Evolutionary conservation across 2,329 filamentous ascomycete species (phyloP), one percentile per base, ranked within the genome.

Genomic region (Magnaporthales sp.): DNA sequence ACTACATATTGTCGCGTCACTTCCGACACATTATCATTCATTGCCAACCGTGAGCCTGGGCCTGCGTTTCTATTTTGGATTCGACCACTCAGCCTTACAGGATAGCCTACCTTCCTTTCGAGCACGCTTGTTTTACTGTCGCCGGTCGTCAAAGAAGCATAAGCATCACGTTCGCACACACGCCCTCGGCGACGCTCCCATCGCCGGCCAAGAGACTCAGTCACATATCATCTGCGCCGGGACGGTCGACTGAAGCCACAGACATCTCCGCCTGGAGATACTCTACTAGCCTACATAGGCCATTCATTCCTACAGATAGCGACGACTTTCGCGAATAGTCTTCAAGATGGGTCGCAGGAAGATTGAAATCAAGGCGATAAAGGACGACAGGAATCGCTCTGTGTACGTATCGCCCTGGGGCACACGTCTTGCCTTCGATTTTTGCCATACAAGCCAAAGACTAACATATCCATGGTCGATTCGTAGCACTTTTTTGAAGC

Each of bases 361-460:
- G 88, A 99, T 99, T 77, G 95, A 98, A 83, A 98, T 99, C 84
- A 97, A 97, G 82, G 92, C 94, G 73, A 98, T 98, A 85, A 97
- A 97, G 81, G 93, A 97, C 88, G 93, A 97, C 80, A 89, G 93
- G 75, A 97, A 97, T 77, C 92, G 93, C 77, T 97, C 93, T 74
- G 93, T 97, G 93, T 97, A 92, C 80, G 92, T 69, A 46, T 19
- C n/a, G 15, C 15, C 38, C 19, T 46, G 38, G 19, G 38, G 9
- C 69, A 58, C 56, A n/a, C n/a, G n/a, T n/a, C n/a, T n/a, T n/a
- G n/a, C n/a, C n/a, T n/a, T 46, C 38, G 3, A 9, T 46, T 15
- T n/a, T 46, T n/a, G 15, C 15, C 15, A n/a, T 46, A 3, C 5
- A 7, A 46, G 38, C n/a, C 2, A 10, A 19, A 3, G 38, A 26